Evolutionary conservation across 331 rosid species (phyloP), one percentile per base, ranked within the genome.

Genomic region (Pyracantha coccinea): DNA sequence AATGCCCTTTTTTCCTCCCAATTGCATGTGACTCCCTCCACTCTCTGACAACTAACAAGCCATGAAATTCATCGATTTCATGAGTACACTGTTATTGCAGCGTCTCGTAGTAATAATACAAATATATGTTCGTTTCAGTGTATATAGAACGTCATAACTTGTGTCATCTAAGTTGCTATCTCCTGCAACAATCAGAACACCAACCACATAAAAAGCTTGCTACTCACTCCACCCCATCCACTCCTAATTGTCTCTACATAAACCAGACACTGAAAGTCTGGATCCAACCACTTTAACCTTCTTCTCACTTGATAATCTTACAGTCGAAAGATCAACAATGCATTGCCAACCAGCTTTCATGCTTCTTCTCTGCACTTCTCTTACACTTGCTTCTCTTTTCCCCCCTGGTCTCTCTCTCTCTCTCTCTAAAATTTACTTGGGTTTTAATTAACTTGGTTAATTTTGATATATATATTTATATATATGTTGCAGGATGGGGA

Each of bases 401-500:
- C 27, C 52, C 54, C 35, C 55, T 15, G 66, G 75, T 33, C 21
- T 24, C 41, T 10, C 57, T 53, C 57, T 31, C 57, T 44, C 76
- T 28, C 29, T 28, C 29, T 28, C 28, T 23, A 35, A 47, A 24
- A 29, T n/a, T 35, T 63, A 8, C 16, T 47, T 20, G n/a, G n/a
- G 41, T 41, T 74, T 62, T 62, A 4, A 17, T n/a, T 44, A 41
- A 41, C 5, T 14, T 50, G 29, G 21, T 47, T 8, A 14, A 33
- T 11, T 65, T 41, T 41, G 47, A 41, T 41, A 10, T 27, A 61
- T 19, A 13, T 24, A 7, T 4, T 13, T 53, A 11, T 32, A 25
- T 5, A 15, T 38, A 11, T 41, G 47, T 41, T 41, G 84, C 80
- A 82, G 86, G 86, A 32, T 50, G 60, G 71, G 86, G 71, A 32